Percentiles rank a stretch among this genome's conserved stretches.
These are phyloP conservation scores for Beauveria varroae DNA, from an alignment of 2,329 filamentous ascomycete species.

Conservation along the genomic window DNA sequence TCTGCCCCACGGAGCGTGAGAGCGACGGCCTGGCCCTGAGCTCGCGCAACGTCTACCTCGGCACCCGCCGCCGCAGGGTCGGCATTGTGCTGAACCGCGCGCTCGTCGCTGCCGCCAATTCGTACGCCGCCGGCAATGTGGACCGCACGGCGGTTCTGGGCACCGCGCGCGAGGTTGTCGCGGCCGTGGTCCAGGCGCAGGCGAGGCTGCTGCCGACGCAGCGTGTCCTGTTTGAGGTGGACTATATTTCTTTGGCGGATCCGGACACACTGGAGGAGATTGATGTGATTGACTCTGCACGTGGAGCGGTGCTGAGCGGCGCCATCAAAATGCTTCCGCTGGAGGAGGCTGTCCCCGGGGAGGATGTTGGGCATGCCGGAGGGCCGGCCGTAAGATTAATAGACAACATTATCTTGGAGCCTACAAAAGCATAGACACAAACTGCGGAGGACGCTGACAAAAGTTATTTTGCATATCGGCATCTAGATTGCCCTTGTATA, in stretches of 20 bases:
- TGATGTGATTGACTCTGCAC: constrained; percentile 56
- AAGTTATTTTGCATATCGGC: neutral
- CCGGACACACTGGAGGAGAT: constrained; percentile 77
- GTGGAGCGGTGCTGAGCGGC: constrained; percentile 79
- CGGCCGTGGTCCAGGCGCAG: constrained; percentile 52
- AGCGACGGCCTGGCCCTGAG: constrained; percentile 80
- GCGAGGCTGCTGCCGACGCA: constrained; percentile 48
- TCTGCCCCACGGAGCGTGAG: constrained; percentile 71
- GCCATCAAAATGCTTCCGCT: constrained; percentile 85
- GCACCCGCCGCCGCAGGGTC: constrained; percentile 60
- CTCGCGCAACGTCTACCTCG: constrained; percentile 90
- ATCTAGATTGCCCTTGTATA: constrained; percentile 2
- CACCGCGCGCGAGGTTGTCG: constrained; percentile 56
- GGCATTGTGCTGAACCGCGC: constrained; percentile 66
- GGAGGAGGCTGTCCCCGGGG: constrained; percentile 59
- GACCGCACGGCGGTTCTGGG: constrained; percentile 62
- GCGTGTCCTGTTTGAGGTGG: constrained; percentile 70
- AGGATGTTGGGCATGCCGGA: constrained; percentile 66
- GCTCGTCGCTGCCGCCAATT: constrained; percentile 60
- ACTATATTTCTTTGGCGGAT: constrained; percentile 89
- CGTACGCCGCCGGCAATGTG: constrained; percentile 48
- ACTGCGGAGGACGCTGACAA: neutral
- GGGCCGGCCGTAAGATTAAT: constrained; percentile 79
- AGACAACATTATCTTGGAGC: constrained; percentile 76
- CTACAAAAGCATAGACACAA: constrained; percentile 17